Evolutionary conservation across 345 rosid species (phyloP).

Genomic region (Populus davidiana): DNA sequence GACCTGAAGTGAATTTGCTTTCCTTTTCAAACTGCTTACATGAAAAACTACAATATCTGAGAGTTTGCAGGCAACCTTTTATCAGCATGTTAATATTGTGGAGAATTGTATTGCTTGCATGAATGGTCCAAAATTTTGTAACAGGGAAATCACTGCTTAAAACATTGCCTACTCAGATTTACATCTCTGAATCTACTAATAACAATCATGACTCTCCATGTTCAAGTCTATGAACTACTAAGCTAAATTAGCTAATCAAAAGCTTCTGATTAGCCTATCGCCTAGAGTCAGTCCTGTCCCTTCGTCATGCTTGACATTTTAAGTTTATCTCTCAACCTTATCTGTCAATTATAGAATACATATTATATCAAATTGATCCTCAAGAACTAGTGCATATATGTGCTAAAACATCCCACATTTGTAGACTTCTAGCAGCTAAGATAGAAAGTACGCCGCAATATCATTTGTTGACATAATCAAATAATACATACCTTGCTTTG

Average conservation of each 20-base stretch:
- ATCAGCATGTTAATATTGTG: not conserved
- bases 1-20: not conserved
- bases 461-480: not conserved
- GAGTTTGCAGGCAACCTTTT: not conserved
- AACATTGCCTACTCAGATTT: not conserved
- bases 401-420: not conserved
- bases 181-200: not conserved
- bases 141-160: not conserved
- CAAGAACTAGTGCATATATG: not conserved
- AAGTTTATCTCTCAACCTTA: too few relatives aligned
- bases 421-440: too few relatives aligned
- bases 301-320: too few relatives aligned
- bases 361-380: not conserved
- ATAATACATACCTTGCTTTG: constrained; percentile 40
- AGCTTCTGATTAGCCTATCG: not conserved
- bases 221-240: not conserved
- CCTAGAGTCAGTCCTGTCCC: not conserved
- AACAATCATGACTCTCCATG: not conserved
- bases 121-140: not conserved
- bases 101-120: not conserved
- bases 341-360: too few relatives aligned
- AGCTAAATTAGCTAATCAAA: not conserved
- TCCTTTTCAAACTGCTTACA: not conserved
- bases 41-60: not conserved
- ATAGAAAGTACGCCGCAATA: not conserved